phyloP scores from a whole-genome alignment of 1,284 basidiomycete species.

The Agroathelia rolfsii region DNA sequence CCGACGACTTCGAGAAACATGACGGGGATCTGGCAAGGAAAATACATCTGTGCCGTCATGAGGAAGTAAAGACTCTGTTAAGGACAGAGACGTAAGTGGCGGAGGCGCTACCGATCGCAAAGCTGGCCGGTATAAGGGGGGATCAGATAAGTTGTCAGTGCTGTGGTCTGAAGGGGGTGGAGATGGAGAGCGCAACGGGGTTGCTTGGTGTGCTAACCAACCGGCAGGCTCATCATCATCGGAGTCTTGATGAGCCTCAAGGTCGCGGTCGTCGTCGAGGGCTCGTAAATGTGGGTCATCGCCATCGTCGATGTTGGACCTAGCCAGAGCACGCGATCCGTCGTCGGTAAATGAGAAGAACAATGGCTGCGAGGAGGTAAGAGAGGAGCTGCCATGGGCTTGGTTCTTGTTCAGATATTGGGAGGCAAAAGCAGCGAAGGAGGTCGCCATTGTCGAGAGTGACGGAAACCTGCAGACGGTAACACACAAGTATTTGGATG shows the following conservation, averaged over 20 bases:
- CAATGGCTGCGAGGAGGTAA: slow-evolving; percentile 61
- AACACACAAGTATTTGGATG: too few relatives aligned
- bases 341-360: slow-evolving; percentile 75
- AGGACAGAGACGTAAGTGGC: slow-evolving; percentile 38
- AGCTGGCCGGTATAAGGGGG: background rate
- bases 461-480: too few relatives aligned
- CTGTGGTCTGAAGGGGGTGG: slow-evolving; percentile 9
- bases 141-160: slow-evolving; percentile 1
- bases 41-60: slow-evolving; percentile 61
- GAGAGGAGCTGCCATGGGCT: slow-evolving; percentile 24
- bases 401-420: slow-evolving; percentile 51
- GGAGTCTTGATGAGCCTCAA: slow-evolving; percentile 18
- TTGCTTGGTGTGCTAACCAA: slow-evolving; percentile 65
- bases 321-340: slow-evolving; percentile 47
- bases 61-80: slow-evolving; percentile 67
- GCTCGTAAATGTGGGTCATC: slow-evolving; percentile 61
- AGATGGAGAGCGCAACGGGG: slow-evolving; percentile 27
- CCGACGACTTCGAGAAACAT: slow-evolving; percentile 46
- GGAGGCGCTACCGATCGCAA: slow-evolving; percentile 2
- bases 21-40: slow-evolving; percentile 62
- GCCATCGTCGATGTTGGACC: slow-evolving; percentile 49
- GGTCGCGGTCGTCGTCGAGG: slow-evolving; percentile 52
- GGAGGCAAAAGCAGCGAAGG: slow-evolving; percentile 59
- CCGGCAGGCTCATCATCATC: slow-evolving; percentile 37
- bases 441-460: slow-evolving; percentile 39